Evolutionary conservation across 345 rosid species (phyloP).

Genomic region (Syzygium aqueum): DNA sequence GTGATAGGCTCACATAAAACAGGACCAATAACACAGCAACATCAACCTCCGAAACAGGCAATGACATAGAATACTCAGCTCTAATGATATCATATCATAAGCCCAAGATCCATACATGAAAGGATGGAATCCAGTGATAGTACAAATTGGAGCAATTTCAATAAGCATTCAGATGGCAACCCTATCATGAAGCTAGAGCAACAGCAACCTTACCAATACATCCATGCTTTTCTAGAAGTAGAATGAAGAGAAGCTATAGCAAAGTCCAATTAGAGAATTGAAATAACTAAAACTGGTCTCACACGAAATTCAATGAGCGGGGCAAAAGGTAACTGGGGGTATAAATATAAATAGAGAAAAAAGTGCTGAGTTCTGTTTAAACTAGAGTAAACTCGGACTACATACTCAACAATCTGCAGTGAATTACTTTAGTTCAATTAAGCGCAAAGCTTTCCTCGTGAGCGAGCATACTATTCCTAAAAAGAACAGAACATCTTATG

Average conservation of each 20-base stretch:
- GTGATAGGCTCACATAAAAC: background rate
- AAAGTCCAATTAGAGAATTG: background rate
- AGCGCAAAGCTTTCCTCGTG: background rate
- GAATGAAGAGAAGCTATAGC: background rate
- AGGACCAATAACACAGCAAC: background rate
- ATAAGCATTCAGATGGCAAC: background rate
- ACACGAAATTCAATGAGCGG: background rate
- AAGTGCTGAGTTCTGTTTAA: background rate
- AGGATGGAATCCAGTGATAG: background rate
- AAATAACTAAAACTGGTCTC: background rate
- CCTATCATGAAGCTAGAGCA: background rate
- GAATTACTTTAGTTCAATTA: background rate
- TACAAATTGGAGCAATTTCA: background rate
- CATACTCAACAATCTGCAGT: background rate
- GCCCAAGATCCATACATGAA: background rate
- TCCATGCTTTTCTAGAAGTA: background rate
- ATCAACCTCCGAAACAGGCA: background rate
- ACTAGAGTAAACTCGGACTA: background rate
- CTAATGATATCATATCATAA: background rate
- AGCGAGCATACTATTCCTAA: background rate
- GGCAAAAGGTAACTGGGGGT: background rate
- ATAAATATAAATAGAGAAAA: background rate
- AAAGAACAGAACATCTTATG: background rate
- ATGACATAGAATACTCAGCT: background rate
- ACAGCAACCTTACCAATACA: background rate